Evolutionary conservation across 2,329 filamentous ascomycete species (phyloP).

Genomic region (Microdochium bolleyi): DNA sequence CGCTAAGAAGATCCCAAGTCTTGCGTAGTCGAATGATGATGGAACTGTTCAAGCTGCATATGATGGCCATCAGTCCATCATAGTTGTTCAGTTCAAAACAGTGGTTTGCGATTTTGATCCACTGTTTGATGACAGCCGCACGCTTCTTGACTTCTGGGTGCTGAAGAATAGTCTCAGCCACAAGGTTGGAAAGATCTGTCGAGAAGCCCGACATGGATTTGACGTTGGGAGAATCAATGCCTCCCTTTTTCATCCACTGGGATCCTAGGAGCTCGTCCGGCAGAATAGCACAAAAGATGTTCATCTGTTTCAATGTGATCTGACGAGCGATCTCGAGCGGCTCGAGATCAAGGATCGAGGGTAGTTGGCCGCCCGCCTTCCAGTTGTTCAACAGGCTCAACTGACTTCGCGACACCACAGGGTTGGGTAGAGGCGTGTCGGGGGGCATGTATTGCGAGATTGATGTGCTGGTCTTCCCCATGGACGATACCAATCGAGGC

Average conservation of each 20-base stretch:
- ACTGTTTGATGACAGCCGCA: constrained; percentile 87
- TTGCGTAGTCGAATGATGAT: constrained; percentile 80
- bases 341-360: constrained; percentile 84
- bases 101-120: constrained; percentile 88
- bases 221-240: constrained; percentile 76
- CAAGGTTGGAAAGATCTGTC: constrained; percentile 85
- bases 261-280: constrained; percentile 86
- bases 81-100: constrained; percentile 92
- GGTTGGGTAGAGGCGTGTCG: constrained; percentile 63
- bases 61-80: constrained; percentile 93
- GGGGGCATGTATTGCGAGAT: constrained; percentile 61
- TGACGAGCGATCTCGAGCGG: constrained; percentile 86
- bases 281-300: constrained; percentile 83
- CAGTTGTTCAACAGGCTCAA: constrained; percentile 63
- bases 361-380: constrained; percentile 61
- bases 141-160: constrained; percentile 89
- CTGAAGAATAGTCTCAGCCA: constrained; percentile 85
- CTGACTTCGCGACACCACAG: constrained; percentile 70
- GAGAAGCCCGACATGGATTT: constrained; percentile 90
- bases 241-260: constrained; percentile 88
- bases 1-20: constrained; percentile 85
- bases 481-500: constrained; percentile 74
- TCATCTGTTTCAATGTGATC: constrained; percentile 85
- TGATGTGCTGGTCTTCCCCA: constrained; percentile 79
- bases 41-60: constrained; percentile 87